Base-by-base conservation (phyloP, 768 basidiomycete species). In the Peribolospora baueri region DNA sequence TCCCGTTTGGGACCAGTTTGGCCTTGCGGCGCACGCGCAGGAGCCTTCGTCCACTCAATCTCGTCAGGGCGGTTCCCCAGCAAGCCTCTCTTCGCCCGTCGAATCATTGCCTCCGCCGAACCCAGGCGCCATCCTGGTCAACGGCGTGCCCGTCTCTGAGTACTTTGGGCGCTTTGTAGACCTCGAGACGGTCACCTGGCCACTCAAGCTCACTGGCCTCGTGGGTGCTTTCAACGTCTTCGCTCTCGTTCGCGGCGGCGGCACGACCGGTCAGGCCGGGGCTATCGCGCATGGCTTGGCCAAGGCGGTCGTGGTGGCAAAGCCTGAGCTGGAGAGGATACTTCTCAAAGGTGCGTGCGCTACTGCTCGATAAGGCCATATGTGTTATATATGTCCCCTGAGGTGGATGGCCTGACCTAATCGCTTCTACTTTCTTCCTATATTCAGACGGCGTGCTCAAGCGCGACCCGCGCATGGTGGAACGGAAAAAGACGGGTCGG, bases 401-500 rank as follows among this genome's bases (percentile, higher is more conserved):
- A 8, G 43, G 5, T 53, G n/a, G n/a, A 25, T 46, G 7, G 9
- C 50, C 11, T 7, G 11, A 7, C 38, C 39, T n/a, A 5, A 5
- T 42, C 9, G 36, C 7, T 42, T 13, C 39, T 54, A 54, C 46
- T 50, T 39, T 57, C 39, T 47, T 46, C 5, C 9, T 37, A 11
- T 45, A 37, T 58, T 0, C 65, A 93, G 90, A 84, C 57, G 81
- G 85, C 71, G 71, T 90, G 50, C 69, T 86, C 56, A 77, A 78
- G 66, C 79, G 90, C 62, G 91, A 98, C 72, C 86, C 88, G 49
- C 81, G 93, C 68, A 84, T 91, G 84, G 90, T 93, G 40, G 91
- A 98, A 70, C 75, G 91, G 62, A 98, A 98, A 72, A 98, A 98
- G 76, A 84, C 91, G 11, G 85, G 85, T 56, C 68, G 78, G 63